phyloP scores from a whole-genome alignment of 495 filamentous ascomycete genomes.

The Oidiodendron maius region DNA sequence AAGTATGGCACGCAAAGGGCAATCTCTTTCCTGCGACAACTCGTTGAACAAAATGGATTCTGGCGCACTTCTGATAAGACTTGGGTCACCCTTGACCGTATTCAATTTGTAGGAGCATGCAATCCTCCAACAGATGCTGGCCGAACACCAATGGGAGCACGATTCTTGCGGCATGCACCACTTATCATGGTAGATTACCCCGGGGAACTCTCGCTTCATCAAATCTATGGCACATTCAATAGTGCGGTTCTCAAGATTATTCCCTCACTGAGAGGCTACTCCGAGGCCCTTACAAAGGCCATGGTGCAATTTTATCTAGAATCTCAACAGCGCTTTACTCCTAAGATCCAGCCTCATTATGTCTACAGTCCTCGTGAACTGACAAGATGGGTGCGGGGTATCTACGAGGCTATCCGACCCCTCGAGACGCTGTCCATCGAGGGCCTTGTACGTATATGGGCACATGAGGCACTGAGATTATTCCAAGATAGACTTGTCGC shows the following conservation, averaged over 20 bases:
- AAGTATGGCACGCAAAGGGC: constrained; percentile 96
- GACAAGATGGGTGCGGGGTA: constrained; percentile 91
- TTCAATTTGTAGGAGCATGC: constrained; percentile 98
- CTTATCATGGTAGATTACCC: constrained; percentile 99
- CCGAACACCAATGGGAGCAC: constrained; percentile 84
- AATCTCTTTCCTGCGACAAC: constrained; percentile 92
- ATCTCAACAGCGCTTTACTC: constrained; percentile 88
- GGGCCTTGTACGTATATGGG: constrained; percentile 95
- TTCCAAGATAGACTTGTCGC: constrained; percentile 95
- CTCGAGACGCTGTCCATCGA: constrained; percentile 83
- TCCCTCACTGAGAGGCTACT: constrained; percentile 88
- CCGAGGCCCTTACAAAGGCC: constrained; percentile 88
- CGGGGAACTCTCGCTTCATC: constrained; percentile 84
- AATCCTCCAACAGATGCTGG: constrained; percentile 99
- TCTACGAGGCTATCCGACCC: constrained; percentile 94
- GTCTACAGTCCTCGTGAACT: constrained; percentile 98
- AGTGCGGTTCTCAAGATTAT: constrained; percentile 94
- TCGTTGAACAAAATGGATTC: constrained; percentile 98
- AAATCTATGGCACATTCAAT: constrained; percentile 99
- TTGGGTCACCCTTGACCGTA: constrained; percentile 95
- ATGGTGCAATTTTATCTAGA: constrained; percentile 97
- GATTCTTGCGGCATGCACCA: constrained; percentile 92
- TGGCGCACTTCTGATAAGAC: constrained; percentile 96
- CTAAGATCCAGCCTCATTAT: constrained; percentile 96
- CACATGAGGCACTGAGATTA: constrained; percentile 89